phyloP scores from a whole-genome alignment of 2,329 filamentous ascomycete genomes.

The Clonostachys rhizophaga region DNA sequence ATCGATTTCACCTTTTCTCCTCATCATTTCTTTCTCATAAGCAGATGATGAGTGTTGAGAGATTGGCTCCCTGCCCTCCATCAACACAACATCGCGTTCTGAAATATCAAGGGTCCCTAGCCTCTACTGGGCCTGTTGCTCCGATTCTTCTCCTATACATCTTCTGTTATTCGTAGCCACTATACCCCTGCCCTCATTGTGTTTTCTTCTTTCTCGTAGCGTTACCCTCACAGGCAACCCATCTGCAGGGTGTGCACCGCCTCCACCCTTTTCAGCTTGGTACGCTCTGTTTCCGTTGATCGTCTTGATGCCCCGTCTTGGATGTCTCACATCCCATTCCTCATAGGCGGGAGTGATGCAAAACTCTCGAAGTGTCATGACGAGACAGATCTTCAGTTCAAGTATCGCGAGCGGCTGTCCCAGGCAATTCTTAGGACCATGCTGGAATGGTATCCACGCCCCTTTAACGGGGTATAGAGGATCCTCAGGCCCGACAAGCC shows the following conservation, averaged over 20 bases:
- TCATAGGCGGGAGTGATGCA: conserved; percentile 36
- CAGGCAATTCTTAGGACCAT: conserved; percentile 48
- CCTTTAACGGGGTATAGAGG: conserved; percentile 15
- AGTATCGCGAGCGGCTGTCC: conserved; percentile 50
- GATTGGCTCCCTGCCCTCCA: no score
- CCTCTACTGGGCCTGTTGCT: no score
- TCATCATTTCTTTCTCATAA: no score
- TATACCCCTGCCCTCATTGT: no score
- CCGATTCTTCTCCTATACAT: no score
- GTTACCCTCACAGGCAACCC: conserved; percentile 10
- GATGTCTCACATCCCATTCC: conserved; percentile 15
- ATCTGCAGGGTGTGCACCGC: conserved; percentile 15
- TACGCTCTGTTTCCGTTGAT: conserved; percentile 18
- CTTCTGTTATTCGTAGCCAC: no score
- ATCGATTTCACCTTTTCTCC: no score
- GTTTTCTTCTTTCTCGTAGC: not conserved
- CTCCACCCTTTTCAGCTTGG: conserved; percentile 8
- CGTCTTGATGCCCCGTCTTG: conserved; percentile 14
- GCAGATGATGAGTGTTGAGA: no score
- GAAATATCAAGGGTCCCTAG: no score
- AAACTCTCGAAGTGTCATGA: conserved; percentile 41
- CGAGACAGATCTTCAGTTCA: conserved; percentile 44
- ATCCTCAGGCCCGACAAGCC: conserved; percentile 19
- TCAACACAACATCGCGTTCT: no score
- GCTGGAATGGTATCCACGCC: conserved; percentile 48